These are phyloP conservation scores for Lipomyces sp. DNA, from an alignment of 805 yeast genomes.

Conservation along the genomic window DNA sequence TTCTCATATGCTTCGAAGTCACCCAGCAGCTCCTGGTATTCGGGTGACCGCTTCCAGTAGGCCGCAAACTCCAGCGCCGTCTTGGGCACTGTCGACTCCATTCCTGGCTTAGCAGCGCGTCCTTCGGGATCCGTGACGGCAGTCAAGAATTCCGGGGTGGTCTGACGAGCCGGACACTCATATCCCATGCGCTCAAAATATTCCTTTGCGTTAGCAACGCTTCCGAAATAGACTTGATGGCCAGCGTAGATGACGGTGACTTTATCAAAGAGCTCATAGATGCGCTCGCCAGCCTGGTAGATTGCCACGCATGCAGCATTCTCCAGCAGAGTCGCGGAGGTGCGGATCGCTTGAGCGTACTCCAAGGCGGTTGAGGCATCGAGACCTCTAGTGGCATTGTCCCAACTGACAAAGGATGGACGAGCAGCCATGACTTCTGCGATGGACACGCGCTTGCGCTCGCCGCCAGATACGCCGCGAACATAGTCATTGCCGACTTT, in stretches of 20 bases:
- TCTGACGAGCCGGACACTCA: constrained; percentile 54
- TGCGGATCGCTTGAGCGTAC: constrained; percentile 55
- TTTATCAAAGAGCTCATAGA: constrained; percentile 53
- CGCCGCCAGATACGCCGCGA: constrained; percentile 62
- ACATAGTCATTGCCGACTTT: constrained; percentile 47
- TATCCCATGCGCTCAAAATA: constrained; percentile 55
- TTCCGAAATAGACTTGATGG: constrained; percentile 53
- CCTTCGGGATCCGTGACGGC: constrained; percentile 48
- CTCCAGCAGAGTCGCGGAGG: constrained; percentile 48
- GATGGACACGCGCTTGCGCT: constrained; percentile 55
- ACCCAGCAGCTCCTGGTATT: constrained; percentile 40
- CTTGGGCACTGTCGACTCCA: constrained; percentile 48
- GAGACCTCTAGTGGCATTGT: constrained; percentile 67
- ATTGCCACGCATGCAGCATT: constrained; percentile 60
- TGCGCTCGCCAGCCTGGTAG: constrained; percentile 54
- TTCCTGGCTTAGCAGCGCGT: constrained; percentile 45
- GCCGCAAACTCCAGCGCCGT: constrained; percentile 43
- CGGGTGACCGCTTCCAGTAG: constrained; percentile 49
- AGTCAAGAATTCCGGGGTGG: constrained; percentile 42
- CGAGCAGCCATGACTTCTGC: constrained; percentile 50
- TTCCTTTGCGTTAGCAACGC: constrained; percentile 45
- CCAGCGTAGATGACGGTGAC: constrained; percentile 55
- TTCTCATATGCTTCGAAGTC: constrained; percentile 43
- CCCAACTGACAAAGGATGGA: constrained; percentile 54
- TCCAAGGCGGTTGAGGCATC: constrained; percentile 70